Evolutionary conservation across 805 yeast genomes (phyloP).

Genomic region (Wickerhamomyces kurtzmanii): DNA sequence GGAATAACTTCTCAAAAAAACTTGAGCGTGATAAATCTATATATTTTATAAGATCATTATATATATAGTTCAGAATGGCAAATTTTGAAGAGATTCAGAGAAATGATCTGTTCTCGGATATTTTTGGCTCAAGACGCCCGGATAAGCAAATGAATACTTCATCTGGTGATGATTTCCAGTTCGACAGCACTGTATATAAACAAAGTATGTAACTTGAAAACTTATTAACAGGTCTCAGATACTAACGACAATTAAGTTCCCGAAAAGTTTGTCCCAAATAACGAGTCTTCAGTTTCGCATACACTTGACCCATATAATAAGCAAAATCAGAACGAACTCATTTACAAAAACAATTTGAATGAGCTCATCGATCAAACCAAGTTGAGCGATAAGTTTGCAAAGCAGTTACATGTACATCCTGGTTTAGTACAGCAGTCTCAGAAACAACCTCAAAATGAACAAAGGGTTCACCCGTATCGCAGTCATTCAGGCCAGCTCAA

Average conservation of each 20-base stretch:
- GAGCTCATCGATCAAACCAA: not conserved
- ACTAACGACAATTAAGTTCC: too few species aligned
- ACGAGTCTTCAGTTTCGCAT: constrained; percentile 1
- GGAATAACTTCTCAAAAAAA: too few species aligned
- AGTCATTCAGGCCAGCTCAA: constrained; percentile 8
- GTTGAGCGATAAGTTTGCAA: too few species aligned
- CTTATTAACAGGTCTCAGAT: too few species aligned
- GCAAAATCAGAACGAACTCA: constrained; percentile 1
- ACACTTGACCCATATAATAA: constrained; percentile 1
- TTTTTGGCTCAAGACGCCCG: constrained; percentile 19
- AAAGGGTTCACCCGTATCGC: not conserved
- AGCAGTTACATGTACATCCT: not conserved
- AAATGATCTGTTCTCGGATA: constrained; percentile 20
- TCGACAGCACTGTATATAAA: too few species aligned
- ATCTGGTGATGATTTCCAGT: too few species aligned
- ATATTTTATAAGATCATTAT: not conserved
- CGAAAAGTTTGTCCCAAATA: too few species aligned
- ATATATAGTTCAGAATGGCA: not conserved
- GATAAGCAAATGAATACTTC: too few species aligned
- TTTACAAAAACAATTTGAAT: constrained; percentile 2
- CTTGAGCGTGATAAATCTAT: too few species aligned
- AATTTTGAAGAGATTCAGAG: too few species aligned
- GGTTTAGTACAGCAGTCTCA: constrained; percentile 2
- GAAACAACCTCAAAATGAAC: constrained; percentile 1
- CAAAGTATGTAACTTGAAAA: too few species aligned